Evolutionary conservation across 176 grass and related monocot genomes (phyloP).

Genomic region (Juncus inflexus): DNA sequence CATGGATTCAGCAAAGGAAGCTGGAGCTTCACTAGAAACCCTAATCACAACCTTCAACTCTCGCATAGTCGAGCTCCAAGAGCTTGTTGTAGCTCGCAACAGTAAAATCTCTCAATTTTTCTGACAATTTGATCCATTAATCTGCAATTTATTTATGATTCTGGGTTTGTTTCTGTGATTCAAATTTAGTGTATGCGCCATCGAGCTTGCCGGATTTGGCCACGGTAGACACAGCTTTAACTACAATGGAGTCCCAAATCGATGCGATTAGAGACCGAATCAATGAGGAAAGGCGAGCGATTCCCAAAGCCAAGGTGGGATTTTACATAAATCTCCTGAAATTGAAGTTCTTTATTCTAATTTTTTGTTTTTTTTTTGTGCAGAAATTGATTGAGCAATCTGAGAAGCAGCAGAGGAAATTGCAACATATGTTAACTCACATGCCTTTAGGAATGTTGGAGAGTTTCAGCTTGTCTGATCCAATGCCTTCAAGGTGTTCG

Average conservation of each 20-base stretch:
- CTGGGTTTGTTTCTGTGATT: not conserved
- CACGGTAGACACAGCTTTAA: slow-evolving; percentile 53
- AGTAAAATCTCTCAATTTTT: slow-evolving; percentile 36
- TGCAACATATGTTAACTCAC: slow-evolving; percentile 76
- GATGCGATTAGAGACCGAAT: slow-evolving; percentile 49
- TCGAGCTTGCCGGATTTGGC: slow-evolving; percentile 55
- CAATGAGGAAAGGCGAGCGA: slow-evolving; percentile 71
- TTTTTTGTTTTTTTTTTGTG: slow-evolving; percentile 7
- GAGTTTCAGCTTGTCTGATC: slow-evolving; percentile 29
- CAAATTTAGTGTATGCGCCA: slow-evolving; percentile 51
- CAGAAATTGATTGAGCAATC: slow-evolving; percentile 67
- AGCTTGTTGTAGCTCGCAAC: slow-evolving; percentile 83
- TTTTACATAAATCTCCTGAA: not conserved
- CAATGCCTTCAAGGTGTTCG: slow-evolving; percentile 39
- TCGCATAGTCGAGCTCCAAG: slow-evolving; percentile 63
- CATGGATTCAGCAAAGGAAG: slow-evolving; percentile 50
- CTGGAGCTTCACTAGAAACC: slow-evolving; percentile 46
- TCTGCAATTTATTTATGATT: not conserved
- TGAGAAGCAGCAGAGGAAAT: slow-evolving; percentile 59
- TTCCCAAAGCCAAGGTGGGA: slow-evolving; percentile 88
- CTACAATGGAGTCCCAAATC: slow-evolving; percentile 74
- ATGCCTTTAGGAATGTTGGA: slow-evolving; percentile 56
- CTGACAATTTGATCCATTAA: not conserved
- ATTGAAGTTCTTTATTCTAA: not conserved
- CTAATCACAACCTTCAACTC: slow-evolving; percentile 53